Evolutionary conservation across 352 stramenopile species (phyloP).

Genomic region (Sclerospora graminicola): DNA sequence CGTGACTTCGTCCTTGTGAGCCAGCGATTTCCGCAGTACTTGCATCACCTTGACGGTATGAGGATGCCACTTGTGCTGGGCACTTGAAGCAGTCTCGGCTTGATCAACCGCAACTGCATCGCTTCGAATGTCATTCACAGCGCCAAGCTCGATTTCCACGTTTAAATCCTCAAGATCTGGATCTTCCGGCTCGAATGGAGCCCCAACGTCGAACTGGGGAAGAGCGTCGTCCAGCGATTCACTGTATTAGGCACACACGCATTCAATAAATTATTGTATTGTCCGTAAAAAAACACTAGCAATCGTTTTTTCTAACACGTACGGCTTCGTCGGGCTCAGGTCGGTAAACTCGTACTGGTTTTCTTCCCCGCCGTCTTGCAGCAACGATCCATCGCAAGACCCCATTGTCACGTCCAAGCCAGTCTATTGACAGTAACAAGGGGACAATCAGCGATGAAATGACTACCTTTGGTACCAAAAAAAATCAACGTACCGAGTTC

Average conservation of each 20-base stretch:
- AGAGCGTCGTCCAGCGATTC: constrained; percentile 28
- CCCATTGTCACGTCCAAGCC: constrained; percentile 20
- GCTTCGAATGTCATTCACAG: constrained; percentile 66
- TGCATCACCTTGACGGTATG: constrained; percentile 95
- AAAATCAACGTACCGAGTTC: constrained; percentile 29
- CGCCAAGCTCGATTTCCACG: constrained; percentile 72
- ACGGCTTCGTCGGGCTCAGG: constrained; percentile 17
- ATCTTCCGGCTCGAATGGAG: constrained; percentile 36
- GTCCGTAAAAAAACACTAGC: too few species aligned
- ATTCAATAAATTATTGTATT: too few species aligned
- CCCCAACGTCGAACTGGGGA: constrained; percentile 46
- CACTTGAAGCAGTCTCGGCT: constrained; percentile 33
- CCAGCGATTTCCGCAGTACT: constrained; percentile 62
- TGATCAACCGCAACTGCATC: constrained; percentile 32
- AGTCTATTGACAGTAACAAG: constrained; percentile 9
- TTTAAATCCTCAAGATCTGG: constrained; percentile 54
- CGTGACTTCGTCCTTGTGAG: constrained; percentile 69
- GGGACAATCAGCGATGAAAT: constrained; percentile 4
- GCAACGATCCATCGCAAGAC: constrained; percentile 22
- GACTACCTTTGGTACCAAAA: too few species aligned
- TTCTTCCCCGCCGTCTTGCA: constrained; percentile 32
- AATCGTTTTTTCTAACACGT: not conserved
- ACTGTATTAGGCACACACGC: constrained; percentile 16
- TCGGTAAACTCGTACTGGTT: constrained; percentile 33
- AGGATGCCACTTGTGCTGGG: constrained; percentile 94